Conservation (phyloP, 441 rosid genomes). For the Euphorbia corollata region DNA sequence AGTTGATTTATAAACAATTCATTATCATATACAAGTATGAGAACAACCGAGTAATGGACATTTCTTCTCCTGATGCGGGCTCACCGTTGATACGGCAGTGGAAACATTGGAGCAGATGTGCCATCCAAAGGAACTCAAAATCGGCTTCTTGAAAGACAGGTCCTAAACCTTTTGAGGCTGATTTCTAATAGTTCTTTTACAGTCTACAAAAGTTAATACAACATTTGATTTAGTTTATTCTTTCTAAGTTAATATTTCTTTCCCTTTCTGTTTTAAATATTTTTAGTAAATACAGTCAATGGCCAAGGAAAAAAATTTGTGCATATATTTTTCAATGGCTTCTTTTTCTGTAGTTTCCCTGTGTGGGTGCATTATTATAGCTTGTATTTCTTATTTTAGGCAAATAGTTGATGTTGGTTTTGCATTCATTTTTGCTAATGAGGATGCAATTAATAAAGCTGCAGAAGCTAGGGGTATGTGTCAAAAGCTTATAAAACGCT, state of each 20-base stretch:
- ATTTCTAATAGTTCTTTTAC: slow-evolving; percentile 10
- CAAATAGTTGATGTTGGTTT: slow-evolving; percentile 13
- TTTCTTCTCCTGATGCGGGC: slow-evolving; percentile 8
- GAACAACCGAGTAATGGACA: too few relatives aligned
- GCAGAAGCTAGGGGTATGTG: slow-evolving; percentile 74
- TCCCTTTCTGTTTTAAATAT: background rate
- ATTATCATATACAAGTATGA: too few relatives aligned
- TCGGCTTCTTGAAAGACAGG: slow-evolving; percentile 95
- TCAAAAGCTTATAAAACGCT: slow-evolving; percentile 57
- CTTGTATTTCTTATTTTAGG: slow-evolving; percentile 1
- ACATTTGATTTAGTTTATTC: background rate
- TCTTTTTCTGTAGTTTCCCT: too few relatives aligned
- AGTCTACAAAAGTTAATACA: slow-evolving; percentile 6
- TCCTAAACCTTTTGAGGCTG: slow-evolving; percentile 26
- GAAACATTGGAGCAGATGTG: slow-evolving; percentile 52
- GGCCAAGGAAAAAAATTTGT: background rate
- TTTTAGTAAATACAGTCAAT: background rate
- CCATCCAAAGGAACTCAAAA: slow-evolving; percentile 76
- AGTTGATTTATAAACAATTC: too few relatives aligned
- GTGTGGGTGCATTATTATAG: background rate
- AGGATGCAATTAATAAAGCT: slow-evolving; percentile 83
- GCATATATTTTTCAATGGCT: background rate
- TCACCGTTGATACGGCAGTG: slow-evolving; percentile 75
- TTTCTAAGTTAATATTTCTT: slow-evolving; percentile 1
- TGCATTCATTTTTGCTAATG: slow-evolving; percentile 63